These are phyloP conservation scores for Quercus agrifolia DNA, from an alignment of 306 rosid species.

Conservation along the genomic window DNA sequence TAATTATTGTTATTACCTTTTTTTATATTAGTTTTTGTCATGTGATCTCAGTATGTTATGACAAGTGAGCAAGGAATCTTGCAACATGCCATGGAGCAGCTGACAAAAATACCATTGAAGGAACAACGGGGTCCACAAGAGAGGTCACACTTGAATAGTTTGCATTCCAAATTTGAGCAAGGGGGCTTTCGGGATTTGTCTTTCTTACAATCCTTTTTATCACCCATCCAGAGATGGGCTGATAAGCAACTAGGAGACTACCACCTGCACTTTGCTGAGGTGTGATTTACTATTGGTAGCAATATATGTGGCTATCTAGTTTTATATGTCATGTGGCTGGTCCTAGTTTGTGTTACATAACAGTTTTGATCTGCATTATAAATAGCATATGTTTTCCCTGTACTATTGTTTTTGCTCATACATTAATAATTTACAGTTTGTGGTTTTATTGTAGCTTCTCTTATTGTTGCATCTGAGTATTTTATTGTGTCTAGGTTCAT, in stretches of 20 bases:
- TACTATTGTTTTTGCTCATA: not conserved
- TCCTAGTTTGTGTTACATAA: not conserved
- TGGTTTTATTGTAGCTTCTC: not conserved
- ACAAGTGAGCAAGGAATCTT: conserved; percentile 82
- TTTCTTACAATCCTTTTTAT: conserved; percentile 79
- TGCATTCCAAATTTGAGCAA: conserved; percentile 65
- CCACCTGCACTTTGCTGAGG: conserved; percentile 89
- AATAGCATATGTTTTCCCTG: not conserved
- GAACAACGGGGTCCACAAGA: conserved; percentile 96
- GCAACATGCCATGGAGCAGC: conserved; percentile 82
- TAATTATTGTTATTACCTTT: conserved; percentile 8
- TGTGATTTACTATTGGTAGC: conserved; percentile 33
- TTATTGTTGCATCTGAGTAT: not conserved
- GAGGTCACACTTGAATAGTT: conserved; percentile 77
- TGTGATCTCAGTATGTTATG: conserved; percentile 64
- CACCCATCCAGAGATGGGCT: conserved; percentile 79
- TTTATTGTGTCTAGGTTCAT: not conserved
- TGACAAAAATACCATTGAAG: conserved; percentile 88
- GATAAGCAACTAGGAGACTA: conserved; percentile 95
- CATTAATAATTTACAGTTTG: not conserved
- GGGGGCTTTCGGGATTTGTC: conserved; percentile 55
- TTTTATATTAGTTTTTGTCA: conserved; percentile 12
- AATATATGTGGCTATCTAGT: not conserved
- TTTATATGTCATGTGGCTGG: not conserved
- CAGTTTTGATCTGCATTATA: not conserved